Base-by-base conservation (phyloP, 2,329 filamentous ascomycete genomes). In the Calonectria pseudoturangicola region DNA sequence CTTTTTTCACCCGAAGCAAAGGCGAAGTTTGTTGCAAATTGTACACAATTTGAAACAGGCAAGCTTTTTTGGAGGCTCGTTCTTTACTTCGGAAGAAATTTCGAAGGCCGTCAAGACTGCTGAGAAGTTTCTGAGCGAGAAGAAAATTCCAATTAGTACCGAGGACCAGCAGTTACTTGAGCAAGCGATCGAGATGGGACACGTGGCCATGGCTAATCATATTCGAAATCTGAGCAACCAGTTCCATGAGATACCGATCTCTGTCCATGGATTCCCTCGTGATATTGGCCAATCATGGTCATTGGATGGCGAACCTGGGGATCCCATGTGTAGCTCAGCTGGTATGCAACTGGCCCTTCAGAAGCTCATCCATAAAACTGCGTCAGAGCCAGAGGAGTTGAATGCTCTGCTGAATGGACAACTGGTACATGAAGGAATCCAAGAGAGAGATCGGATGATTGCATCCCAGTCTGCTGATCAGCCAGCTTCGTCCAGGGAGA, bases 61-160 rank as follows among this genome's bases (percentile, higher is more conserved):
- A 8, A 95, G 94, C 62, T 98, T 98, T 80, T 97, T 96, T 82
- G 92, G 91, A 13, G 96, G 94, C 84, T 93, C 93, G 0, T 96
- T 95, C 60, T 95, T 93, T 78, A 90, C 91, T 0, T 83, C 86
- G 0, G 85, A 87, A 0, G 91, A 95, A 69, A 89, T 98, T 3
- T 74, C 83, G 2, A 90, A 87, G 33, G 90, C 94, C 0, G 82
- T 97, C 0, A 88, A 93, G 33, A 92, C 91, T 41, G 93, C 93
- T 0, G 86, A 89, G 65, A 87, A 87, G 43, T 98, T 98, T 77
- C 80, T 98, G 15, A 82, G 84, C 2, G 91, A 93, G 68, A 88
- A 90, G 33, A 87, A 88, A 13, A 88, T 93, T 0, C 84, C 84
- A 0, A 92, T 95, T 70, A 88, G 87, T 0, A 66, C 82, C 0